Evolutionary conservation across 768 basidiomycete species (phyloP).

Genomic region (Boletus patriciae): DNA sequence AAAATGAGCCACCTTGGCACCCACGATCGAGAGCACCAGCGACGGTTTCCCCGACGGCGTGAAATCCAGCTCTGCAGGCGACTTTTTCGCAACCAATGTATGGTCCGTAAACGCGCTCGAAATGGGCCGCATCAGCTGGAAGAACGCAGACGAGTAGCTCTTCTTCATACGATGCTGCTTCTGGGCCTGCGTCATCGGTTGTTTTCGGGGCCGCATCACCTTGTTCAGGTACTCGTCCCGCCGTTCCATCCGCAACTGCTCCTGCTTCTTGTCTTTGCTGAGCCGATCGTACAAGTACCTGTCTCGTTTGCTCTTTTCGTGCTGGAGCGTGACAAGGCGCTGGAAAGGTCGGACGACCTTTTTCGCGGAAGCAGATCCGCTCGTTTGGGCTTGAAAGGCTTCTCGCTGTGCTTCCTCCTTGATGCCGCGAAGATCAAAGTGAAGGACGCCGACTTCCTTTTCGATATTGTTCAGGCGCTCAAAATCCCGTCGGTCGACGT

Average conservation of each 20-base stretch:
- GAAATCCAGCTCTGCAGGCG: constrained; percentile 76
- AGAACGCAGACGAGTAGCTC: constrained; percentile 78
- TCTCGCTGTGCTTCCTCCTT: constrained; percentile 76
- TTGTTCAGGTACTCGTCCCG: constrained; percentile 74
- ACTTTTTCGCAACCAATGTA: constrained; percentile 48
- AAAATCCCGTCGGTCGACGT: constrained; percentile 63
- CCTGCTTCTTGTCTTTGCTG: constrained; percentile 72
- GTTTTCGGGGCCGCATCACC: constrained; percentile 62
- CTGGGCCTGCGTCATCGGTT: constrained; percentile 51
- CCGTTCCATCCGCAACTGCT: constrained; percentile 69
- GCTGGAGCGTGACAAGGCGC: constrained; percentile 58
- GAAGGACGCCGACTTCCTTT: constrained; percentile 56
- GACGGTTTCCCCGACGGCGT: constrained; percentile 69
- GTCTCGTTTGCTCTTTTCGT: constrained; percentile 83
- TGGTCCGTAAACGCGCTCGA: constrained; percentile 82
- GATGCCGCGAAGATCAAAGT: constrained; percentile 71
- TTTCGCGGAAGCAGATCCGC: constrained; percentile 49
- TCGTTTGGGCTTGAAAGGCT: constrained; percentile 44
- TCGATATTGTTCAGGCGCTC: constrained; percentile 78
- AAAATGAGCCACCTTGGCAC: constrained; percentile 66
- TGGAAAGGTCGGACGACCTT: constrained; percentile 67
- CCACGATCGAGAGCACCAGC: constrained; percentile 70
- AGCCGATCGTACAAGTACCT: constrained; percentile 64
- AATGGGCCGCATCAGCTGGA: constrained; percentile 86
- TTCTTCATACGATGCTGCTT: constrained; percentile 87